These are phyloP conservation scores for Tulasnella sp. DNA, from an alignment of 768 basidiomycete genomes.

Conservation along the genomic window DNA sequence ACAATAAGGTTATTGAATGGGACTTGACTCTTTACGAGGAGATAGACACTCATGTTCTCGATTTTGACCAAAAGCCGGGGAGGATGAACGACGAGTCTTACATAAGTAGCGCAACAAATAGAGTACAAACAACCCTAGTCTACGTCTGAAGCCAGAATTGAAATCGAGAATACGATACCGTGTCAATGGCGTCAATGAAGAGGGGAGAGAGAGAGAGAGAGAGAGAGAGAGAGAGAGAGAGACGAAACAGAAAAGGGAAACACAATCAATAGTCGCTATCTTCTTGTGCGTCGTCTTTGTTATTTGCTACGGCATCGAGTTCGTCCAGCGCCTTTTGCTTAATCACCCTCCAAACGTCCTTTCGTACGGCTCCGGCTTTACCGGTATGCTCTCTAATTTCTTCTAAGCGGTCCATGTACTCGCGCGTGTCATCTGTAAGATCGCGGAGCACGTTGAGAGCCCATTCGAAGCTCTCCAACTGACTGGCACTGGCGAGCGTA, in stretches of 20 bases:
- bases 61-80: neutral
- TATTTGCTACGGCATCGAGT: conserved; percentile 29
- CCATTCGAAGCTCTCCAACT: conserved; percentile 61
- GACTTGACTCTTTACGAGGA: too few species aligned
- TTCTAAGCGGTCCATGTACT: conserved; percentile 73
- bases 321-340: conserved; percentile 64
- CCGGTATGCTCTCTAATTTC: conserved; percentile 77
- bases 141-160: neutral
- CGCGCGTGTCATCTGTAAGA: conserved; percentile 74
- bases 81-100: neutral
- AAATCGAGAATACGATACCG: neutral
- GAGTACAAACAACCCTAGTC: neutral
- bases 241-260: neutral
- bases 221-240: too few species aligned
- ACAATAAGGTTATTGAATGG: too few species aligned
- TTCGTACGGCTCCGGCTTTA: conserved; percentile 56
- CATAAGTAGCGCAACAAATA: neutral
- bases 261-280: conserved; percentile 2
- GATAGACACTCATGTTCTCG: too few species aligned
- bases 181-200: neutral
- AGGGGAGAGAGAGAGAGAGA: too few species aligned
- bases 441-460: conserved; percentile 62
- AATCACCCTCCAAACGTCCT: conserved; percentile 65
- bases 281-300: conserved; percentile 11
- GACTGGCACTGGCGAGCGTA: conserved; percentile 39